Evolutionary conservation across 371 early-diverging fungal species (phyloP).

Genomic region (Coemansia sp.): DNA sequence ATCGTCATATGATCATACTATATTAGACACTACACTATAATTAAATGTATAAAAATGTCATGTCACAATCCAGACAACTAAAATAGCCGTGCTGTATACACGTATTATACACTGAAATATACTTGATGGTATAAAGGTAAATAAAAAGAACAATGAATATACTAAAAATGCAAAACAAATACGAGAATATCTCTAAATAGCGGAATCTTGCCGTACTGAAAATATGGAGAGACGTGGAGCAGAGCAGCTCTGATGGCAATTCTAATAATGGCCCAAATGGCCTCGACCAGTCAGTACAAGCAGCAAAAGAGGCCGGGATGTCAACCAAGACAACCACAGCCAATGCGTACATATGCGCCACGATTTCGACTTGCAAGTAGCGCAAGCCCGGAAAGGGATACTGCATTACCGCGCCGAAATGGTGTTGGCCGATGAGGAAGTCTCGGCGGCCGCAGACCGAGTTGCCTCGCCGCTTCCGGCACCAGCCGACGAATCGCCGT

Average conservation of each 20-base stretch:
- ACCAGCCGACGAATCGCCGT: neutral
- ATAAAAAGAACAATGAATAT: neutral
- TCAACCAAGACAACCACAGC: too few relatives aligned
- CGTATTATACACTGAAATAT: neutral
- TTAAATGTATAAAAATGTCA: too few relatives aligned
- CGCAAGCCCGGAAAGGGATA: neutral
- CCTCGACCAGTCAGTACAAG: too few relatives aligned
- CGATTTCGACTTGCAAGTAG: neutral
- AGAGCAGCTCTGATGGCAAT: neutral
- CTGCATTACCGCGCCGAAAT: constrained; percentile 1
- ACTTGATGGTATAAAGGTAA: neutral
- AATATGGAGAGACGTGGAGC: neutral
- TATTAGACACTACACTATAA: too few relatives aligned
- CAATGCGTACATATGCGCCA: neutral
- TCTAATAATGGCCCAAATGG: neutral
- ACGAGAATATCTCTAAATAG: neutral
- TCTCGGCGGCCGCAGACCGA: neutral
- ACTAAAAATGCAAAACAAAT: constrained; percentile 5
- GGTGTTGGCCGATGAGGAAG: constrained; percentile 10
- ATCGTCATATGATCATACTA: neutral
- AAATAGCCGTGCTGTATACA: neutral
- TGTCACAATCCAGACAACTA: neutral
- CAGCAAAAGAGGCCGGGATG: too few relatives aligned
- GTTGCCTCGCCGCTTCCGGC: neutral
- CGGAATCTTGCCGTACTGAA: neutral